These are phyloP conservation scores for Gracilaria vermiculophylla DNA, from an alignment of 23 red algal species.

Conservation along the genomic window DNA sequence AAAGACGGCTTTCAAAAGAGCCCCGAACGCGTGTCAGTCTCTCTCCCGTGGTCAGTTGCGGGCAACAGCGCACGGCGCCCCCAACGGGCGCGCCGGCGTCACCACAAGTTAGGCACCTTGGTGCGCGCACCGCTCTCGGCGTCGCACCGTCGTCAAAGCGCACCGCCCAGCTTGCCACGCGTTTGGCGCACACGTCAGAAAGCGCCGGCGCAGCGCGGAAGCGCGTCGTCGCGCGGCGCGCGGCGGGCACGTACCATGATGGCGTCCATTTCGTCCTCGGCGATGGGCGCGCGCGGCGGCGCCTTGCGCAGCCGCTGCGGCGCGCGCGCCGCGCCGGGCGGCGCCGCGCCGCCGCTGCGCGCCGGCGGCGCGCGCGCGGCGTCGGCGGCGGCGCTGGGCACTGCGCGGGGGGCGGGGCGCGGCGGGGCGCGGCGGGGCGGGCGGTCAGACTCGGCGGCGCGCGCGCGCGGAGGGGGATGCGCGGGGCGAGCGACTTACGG, in stretches of 20 bases:
- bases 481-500: too few species aligned
- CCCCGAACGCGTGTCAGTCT: too few species aligned
- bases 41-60: too few species aligned
- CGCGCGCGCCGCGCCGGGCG: conserved; percentile 15
- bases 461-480: not conserved
- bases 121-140: too few species aligned
- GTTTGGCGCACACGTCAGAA: not conserved
- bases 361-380: not conserved
- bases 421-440: conserved; percentile 10
- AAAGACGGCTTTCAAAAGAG: too few species aligned
- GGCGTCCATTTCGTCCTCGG: conserved; percentile 55
- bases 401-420: conserved; percentile 3
- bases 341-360: not conserved
- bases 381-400: too few species aligned
- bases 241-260: conserved; percentile 40
- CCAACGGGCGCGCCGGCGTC: too few species aligned
- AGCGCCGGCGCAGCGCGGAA: too few species aligned
- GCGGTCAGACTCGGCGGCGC: not conserved
- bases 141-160: not conserved
- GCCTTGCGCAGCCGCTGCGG: conserved; percentile 35
- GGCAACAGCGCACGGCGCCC: too few species aligned
- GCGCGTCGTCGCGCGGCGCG: too few species aligned
- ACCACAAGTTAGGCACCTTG: too few species aligned
- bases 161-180: conserved; percentile 1
- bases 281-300: not conserved